phyloP scores from a whole-genome alignment of 2,329 filamentous ascomycete species.

The Pseudogymnoascus sp. region DNA sequence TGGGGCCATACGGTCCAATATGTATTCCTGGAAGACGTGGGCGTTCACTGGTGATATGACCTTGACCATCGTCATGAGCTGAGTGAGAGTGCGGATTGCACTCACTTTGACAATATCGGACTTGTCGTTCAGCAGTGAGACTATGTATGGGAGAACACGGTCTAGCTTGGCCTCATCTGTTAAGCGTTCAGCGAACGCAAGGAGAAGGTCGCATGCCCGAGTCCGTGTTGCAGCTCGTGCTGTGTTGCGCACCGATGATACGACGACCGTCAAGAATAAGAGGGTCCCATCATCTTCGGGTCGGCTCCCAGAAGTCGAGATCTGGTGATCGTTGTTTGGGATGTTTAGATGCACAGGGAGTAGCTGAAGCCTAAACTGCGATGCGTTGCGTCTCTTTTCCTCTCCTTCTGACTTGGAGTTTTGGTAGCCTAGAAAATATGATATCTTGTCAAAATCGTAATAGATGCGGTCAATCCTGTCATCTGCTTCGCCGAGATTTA shows the following conservation, averaged over 20 bases:
- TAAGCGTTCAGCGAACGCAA: conserved; percentile 83
- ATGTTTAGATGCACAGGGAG: conserved; percentile 82
- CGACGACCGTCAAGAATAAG: conserved; percentile 83
- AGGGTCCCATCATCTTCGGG: conserved; percentile 80
- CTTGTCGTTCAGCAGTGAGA: conserved; percentile 72
- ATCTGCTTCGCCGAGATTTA: conserved; percentile 78
- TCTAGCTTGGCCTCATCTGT: conserved; percentile 96
- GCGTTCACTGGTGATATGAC: conserved; percentile 76
- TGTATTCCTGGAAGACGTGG: conserved; percentile 61
- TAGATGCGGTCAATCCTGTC: conserved; percentile 90
- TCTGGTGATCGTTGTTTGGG: conserved; percentile 70
- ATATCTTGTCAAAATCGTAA: conserved; percentile 95
- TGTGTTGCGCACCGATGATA: conserved; percentile 81
- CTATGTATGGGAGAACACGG: conserved; percentile 81
- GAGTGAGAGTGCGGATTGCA: conserved; percentile 77
- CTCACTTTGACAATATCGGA: conserved; percentile 78
- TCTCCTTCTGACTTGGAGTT: conserved; percentile 26
- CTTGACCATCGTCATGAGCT: conserved; percentile 76
- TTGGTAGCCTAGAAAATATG: conserved; percentile 78
- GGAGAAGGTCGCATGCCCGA: conserved; percentile 79
- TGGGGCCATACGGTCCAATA: conserved; percentile 54
- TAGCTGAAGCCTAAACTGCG: conserved; percentile 48
- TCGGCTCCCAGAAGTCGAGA: conserved; percentile 51
- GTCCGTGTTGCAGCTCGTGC: conserved; percentile 80
- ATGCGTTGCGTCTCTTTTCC: conserved; percentile 25